Percentiles rank a stretch among this genome's conserved stretches.
Evolutionary conservation across 805 yeast genomes (phyloP).

Genomic region (Myxozyma nipponensis): DNA sequence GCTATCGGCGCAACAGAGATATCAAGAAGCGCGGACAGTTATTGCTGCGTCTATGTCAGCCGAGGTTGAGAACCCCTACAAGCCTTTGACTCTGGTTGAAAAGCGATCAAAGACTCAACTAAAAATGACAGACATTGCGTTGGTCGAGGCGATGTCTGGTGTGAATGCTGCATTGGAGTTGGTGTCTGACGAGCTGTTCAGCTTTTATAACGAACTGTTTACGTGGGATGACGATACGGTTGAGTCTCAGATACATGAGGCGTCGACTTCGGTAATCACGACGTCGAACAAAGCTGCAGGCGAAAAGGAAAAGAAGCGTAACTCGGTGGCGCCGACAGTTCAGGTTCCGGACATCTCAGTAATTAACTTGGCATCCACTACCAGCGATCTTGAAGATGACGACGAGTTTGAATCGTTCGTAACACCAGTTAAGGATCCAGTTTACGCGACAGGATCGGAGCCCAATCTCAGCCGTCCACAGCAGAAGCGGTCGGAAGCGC

Average conservation of each 20-base stretch:
- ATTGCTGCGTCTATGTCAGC: slow-evolving; percentile 5
- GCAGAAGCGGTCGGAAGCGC: neutral
- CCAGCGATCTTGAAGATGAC: slow-evolving; percentile 6
- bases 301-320: slow-evolving; percentile 23
- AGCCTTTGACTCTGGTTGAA: slow-evolving; percentile 18
- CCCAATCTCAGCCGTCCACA: neutral
- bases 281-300: neutral
- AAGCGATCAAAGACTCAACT: slow-evolving; percentile 20
- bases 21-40: slow-evolving; percentile 14
- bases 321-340: slow-evolving; percentile 15
- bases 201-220: slow-evolving; percentile 23
- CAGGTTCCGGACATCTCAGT: slow-evolving; percentile 16
- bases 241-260: slow-evolving; percentile 27
- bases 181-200: slow-evolving; percentile 24
- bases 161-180: slow-evolving; percentile 22
- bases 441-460: neutral
- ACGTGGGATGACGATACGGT: slow-evolving; percentile 28
- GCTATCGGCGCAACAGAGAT: slow-evolving; percentile 12
- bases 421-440: neutral
- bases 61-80: slow-evolving; percentile 3
- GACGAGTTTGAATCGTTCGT: neutral
- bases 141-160: slow-evolving; percentile 19
- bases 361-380: neutral
- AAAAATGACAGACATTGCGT: slow-evolving; percentile 22
- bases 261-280: slow-evolving; percentile 23